Percentiles rank a stretch among this genome's conserved stretches.
Conservation (phyloP, 768 basidiomycete genomes). For the Gloeostereum incarnatum region DNA sequence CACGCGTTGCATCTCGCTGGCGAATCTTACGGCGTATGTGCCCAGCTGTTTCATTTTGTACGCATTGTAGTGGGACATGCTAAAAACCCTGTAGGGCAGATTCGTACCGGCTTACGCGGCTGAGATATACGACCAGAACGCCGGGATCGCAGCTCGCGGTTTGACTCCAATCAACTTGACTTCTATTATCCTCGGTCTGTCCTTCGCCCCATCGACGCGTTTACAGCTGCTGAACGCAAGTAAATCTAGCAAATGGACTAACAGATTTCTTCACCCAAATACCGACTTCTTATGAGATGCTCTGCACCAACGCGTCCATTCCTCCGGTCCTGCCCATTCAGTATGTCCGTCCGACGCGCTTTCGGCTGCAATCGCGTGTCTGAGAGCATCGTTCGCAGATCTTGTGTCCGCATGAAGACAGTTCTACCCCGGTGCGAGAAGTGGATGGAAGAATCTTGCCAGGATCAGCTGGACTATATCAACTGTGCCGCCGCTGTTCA, state of each 20-base stretch:
- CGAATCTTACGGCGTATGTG: conserved; percentile 42
- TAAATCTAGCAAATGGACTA: conserved; percentile 26
- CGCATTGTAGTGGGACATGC: no score
- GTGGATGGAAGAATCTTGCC: no score
- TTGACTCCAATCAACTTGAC: conserved; percentile 39
- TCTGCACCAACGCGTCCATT: conserved; percentile 31
- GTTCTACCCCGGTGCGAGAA: no score
- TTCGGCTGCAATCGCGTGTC: not conserved
- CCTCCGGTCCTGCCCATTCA: conserved; percentile 25
- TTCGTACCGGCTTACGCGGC: conserved; percentile 44
- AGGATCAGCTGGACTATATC: no score
- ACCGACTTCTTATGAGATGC: conserved; percentile 35
- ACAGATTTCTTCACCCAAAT: conserved; percentile 24
- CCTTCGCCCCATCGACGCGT: not conserved
- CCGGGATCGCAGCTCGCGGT: conserved; percentile 25
- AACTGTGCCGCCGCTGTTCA: no score
- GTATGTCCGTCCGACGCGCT: conserved; percentile 9
- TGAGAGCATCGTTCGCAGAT: not conserved
- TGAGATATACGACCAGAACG: conserved; percentile 39
- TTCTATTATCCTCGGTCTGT: conserved; percentile 37
- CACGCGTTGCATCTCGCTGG: conserved; percentile 33
- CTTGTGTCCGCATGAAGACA: conserved; percentile 7
- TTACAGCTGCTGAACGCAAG: not conserved
- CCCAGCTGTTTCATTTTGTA: not conserved
- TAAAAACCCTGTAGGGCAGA: conserved; percentile 25